Conservation (phyloP, 2,329 filamentous ascomycete genomes). For the Neonectria hederae region DNA sequence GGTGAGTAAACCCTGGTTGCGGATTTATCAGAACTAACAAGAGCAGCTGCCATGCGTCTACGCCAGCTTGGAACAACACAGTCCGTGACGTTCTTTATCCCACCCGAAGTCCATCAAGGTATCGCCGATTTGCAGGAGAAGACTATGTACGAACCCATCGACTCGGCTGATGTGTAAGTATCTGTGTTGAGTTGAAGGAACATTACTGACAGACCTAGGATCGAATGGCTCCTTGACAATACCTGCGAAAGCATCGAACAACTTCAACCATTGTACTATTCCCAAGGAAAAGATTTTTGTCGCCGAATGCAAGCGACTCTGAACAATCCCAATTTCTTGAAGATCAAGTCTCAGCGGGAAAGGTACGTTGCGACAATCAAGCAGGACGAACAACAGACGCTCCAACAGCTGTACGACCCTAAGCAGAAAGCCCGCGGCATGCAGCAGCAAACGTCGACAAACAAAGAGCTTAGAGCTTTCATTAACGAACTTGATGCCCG, state of each 20-base stretch:
- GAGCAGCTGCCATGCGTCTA: slow-evolving; percentile 68
- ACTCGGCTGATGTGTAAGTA: slow-evolving; percentile 46
- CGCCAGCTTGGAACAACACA: slow-evolving; percentile 66
- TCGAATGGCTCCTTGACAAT: slow-evolving; percentile 68
- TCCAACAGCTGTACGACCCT: slow-evolving; percentile 67
- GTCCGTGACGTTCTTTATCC: slow-evolving; percentile 62
- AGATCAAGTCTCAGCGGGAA: slow-evolving; percentile 48
- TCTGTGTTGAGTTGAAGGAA: fast-evolving
- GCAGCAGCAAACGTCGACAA: slow-evolving; percentile 23
- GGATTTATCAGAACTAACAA: neutral
- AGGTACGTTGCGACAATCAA: slow-evolving; percentile 45
- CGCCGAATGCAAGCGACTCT: slow-evolving; percentile 60
- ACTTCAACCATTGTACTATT: slow-evolving; percentile 65
- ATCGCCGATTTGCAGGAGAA: slow-evolving; percentile 58
- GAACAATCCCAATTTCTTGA: slow-evolving; percentile 55
- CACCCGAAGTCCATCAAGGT: slow-evolving; percentile 69
- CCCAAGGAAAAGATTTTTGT: slow-evolving; percentile 69
- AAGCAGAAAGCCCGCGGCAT: slow-evolving; percentile 29
- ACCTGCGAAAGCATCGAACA: slow-evolving; percentile 69
- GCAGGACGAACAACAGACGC: slow-evolving; percentile 64
- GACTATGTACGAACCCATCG: slow-evolving; percentile 34
- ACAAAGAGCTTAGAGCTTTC: slow-evolving; percentile 28
- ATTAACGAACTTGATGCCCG: slow-evolving; percentile 35
- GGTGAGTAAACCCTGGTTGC: slow-evolving; percentile 48
- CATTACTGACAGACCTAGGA: slow-evolving; percentile 25